Conservation (phyloP, 345 rosid genomes). For the Populus davidiana region DNA sequence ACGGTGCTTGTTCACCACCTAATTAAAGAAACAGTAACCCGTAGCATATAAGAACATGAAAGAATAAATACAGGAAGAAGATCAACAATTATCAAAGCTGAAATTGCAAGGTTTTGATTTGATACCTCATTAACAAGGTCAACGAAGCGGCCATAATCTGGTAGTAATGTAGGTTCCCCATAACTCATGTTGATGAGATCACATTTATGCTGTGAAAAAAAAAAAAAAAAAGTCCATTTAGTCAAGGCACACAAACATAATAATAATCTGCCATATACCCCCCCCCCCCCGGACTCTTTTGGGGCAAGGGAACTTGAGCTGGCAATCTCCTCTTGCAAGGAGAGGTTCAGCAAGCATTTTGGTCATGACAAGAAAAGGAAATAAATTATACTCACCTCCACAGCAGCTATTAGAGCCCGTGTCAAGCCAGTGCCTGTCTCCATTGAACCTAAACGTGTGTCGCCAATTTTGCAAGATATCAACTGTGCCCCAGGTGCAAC, state of each 20-base stretch:
- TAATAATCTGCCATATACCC: background rate
- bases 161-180: conserved; percentile 79
- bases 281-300: background rate
- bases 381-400: conserved; percentile 53
- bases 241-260: background rate
- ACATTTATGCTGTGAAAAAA: conserved; percentile 77
- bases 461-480: conserved; percentile 98
- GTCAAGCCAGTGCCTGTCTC: conserved; percentile 97
- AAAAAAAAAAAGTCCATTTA: background rate
- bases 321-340: background rate
- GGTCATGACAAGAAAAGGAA: background rate
- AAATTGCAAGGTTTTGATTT: conserved; percentile 20
- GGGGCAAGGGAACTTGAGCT: background rate
- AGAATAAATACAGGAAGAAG: conserved; percentile 10
- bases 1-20: conserved; percentile 90
- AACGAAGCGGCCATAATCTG: conserved; percentile 96
- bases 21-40: conserved; percentile 17
- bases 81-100: background rate
- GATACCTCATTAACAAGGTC: conserved; percentile 91
- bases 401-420: conserved; percentile 83
- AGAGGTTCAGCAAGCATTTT: background rate
- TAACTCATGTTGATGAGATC: conserved; percentile 98
- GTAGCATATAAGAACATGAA: conserved; percentile 17
- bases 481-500: conserved; percentile 97
- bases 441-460: conserved; percentile 88